Percentiles rank a stretch among this genome's conserved stretches.
phyloP scores from a whole-genome alignment of 768 basidiomycete species.

The Crucibulum laeve region DNA sequence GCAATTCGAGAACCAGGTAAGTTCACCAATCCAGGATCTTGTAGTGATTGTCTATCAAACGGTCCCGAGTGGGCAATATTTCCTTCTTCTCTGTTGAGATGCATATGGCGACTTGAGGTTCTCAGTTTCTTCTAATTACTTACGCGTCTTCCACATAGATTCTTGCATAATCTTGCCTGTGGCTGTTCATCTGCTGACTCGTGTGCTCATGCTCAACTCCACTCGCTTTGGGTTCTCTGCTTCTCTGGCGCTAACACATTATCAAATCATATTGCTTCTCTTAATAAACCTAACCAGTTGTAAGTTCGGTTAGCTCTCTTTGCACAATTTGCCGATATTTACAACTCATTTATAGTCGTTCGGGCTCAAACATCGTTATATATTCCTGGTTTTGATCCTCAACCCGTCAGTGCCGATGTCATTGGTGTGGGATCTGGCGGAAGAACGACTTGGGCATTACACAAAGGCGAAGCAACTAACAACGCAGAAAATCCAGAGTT shows the following conservation, averaged over 20 bases:
- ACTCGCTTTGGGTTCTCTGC: background rate
- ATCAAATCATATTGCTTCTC: background rate
- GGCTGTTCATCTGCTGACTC: too few species aligned
- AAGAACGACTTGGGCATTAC: constrained; percentile 36
- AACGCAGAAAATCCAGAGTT: constrained; percentile 24
- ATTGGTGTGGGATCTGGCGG: constrained; percentile 37
- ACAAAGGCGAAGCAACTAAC: constrained; percentile 29
- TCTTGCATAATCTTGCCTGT: background rate
- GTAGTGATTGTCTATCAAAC: too few species aligned
- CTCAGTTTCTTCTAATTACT: too few species aligned
- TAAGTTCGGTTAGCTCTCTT: background rate
- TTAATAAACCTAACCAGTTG: background rate
- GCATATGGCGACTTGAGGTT: too few species aligned
- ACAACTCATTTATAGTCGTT: background rate
- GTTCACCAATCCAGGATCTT: too few species aligned
- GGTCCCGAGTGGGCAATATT: too few species aligned
- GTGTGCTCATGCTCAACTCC: background rate
- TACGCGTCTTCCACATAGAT: too few species aligned
- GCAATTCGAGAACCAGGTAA: too few species aligned
- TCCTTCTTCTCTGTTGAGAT: too few species aligned
- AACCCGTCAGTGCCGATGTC: constrained; percentile 35
- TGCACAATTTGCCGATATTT: background rate
- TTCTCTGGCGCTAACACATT: background rate
- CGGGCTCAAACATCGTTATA: constrained; percentile 29
- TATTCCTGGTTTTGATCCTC: constrained; percentile 41